phyloP scores from a whole-genome alignment of 768 basidiomycete species.

The Atractiella rhizophila region DNA sequence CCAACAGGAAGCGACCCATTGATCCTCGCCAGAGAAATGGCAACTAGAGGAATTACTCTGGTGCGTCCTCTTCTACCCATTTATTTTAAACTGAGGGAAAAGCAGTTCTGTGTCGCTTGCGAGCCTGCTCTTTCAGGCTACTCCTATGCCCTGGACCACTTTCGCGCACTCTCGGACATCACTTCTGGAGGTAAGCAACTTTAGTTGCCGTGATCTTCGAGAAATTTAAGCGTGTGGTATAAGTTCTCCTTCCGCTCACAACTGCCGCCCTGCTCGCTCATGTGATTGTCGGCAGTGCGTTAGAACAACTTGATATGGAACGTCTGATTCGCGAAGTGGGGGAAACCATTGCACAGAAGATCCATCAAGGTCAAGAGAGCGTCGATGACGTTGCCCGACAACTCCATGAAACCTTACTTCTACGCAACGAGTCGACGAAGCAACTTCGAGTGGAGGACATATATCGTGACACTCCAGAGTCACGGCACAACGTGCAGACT shows the following conservation, averaged over 20 bases:
- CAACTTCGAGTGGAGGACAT: conserved; percentile 90
- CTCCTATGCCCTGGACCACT: conserved; percentile 21
- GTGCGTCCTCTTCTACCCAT: conserved; percentile 26
- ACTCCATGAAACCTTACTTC: conserved; percentile 63
- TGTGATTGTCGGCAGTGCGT: conserved; percentile 83
- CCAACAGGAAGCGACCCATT: conserved; percentile 48
- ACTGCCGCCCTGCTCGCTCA: conserved; percentile 83
- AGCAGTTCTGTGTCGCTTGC: conserved; percentile 93
- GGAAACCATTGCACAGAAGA: conserved; percentile 68
- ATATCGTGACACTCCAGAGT: conserved; percentile 61
- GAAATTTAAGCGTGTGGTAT: conserved; percentile 73
- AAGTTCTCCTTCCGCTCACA: conserved; percentile 79
- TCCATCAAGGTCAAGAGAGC: conserved; percentile 75
- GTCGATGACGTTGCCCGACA: conserved; percentile 91
- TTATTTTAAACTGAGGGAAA: neutral
- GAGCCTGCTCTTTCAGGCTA: conserved; percentile 87
- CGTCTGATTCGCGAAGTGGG: conserved; percentile 84
- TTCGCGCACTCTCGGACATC: neutral
- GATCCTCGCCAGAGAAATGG: conserved; percentile 66
- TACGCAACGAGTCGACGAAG: conserved; percentile 90
- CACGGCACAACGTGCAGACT: conserved; percentile 63
- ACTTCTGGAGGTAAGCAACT: conserved; percentile 31
- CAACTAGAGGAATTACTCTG: conserved; percentile 62
- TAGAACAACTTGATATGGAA: conserved; percentile 97
- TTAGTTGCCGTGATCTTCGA: conserved; percentile 78